Conservation (phyloP, 257 asterid genomes). For the Gynochthodes officinalis region DNA sequence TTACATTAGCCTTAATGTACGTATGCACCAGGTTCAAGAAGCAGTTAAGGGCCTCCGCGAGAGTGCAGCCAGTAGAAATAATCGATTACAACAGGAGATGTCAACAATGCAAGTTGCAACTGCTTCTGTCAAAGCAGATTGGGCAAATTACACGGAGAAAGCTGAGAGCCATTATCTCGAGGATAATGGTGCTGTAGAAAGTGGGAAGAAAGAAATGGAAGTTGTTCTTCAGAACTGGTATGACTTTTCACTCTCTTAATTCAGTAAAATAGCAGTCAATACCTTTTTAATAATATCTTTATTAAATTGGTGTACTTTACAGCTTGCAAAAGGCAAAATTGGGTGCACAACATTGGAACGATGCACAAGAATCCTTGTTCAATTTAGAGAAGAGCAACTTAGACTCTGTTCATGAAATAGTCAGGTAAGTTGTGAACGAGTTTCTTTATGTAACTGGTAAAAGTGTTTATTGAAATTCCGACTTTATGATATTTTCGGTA, state of each 20-base stretch:
- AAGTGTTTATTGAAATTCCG: background rate
- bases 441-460: background rate
- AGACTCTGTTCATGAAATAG: constrained; percentile 65
- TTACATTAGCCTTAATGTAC: constrained; percentile 1
- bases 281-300: background rate
- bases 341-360: constrained; percentile 83
- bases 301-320: constrained; percentile 21
- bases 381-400: constrained; percentile 67
- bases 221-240: constrained; percentile 72
- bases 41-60: constrained; percentile 75
- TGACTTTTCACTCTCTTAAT: background rate
- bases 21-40: constrained; percentile 57
- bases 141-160: constrained; percentile 55
- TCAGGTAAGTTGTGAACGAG: constrained; percentile 45
- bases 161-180: constrained; percentile 69
- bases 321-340: constrained; percentile 83
- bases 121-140: constrained; percentile 61
- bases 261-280: background rate
- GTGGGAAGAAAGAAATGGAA: constrained; percentile 68
- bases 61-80: constrained; percentile 72
- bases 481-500: background rate
- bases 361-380: constrained; percentile 74
- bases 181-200: constrained; percentile 69
- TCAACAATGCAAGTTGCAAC: constrained; percentile 74
- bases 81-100: constrained; percentile 82